A percentile compares a stretch with the other conserved stretches of the same genome.
These are phyloP conservation scores for Neonectria coccinea DNA, from an alignment of 2,329 filamentous ascomycete genomes.

Conservation along the genomic window DNA sequence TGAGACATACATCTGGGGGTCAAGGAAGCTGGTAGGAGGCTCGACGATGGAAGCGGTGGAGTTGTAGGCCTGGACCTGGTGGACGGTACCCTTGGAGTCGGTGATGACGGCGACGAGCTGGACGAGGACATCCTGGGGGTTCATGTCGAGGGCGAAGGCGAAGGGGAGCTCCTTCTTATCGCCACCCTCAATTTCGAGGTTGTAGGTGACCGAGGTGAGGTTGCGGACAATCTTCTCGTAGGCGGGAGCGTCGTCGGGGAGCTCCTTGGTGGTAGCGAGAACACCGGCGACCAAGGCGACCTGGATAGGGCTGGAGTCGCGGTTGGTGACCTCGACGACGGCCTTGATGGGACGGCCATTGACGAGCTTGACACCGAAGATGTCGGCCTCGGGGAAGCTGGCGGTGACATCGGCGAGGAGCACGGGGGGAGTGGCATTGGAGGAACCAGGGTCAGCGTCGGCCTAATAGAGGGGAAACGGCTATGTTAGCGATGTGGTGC, in stretches of 20 bases:
- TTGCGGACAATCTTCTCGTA: conserved; percentile 79
- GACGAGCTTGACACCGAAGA: conserved; percentile 95
- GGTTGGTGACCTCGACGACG: conserved; percentile 84
- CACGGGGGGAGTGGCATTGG: conserved; percentile 38
- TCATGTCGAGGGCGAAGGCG: conserved; percentile 89
- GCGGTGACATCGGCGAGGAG: conserved; percentile 74
- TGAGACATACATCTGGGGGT: conserved; percentile 89
- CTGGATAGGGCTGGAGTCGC: conserved; percentile 80
- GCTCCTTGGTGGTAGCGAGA: conserved; percentile 69
- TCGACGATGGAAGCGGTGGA: conserved; percentile 89
- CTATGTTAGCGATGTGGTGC: neutral
- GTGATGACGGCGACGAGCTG: conserved; percentile 81
- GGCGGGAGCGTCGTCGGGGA: conserved; percentile 58
- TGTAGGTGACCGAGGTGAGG: conserved; percentile 81
- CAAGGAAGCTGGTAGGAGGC: conserved; percentile 89
- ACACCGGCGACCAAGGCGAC: conserved; percentile 82
- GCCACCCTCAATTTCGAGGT: conserved; percentile 78
- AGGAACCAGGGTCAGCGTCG: conserved; percentile 38
- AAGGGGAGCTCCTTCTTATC: conserved; percentile 82
- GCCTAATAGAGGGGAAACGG: conserved; percentile 17
- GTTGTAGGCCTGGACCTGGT: conserved; percentile 84
- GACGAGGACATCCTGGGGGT: conserved; percentile 87
- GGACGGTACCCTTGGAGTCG: conserved; percentile 74
- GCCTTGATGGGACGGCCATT: conserved; percentile 90
- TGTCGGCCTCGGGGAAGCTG: conserved; percentile 76